phyloP scores from a whole-genome alignment of 1,284 basidiomycete species.

The Cutaneotrichosporon sp. region DNA sequence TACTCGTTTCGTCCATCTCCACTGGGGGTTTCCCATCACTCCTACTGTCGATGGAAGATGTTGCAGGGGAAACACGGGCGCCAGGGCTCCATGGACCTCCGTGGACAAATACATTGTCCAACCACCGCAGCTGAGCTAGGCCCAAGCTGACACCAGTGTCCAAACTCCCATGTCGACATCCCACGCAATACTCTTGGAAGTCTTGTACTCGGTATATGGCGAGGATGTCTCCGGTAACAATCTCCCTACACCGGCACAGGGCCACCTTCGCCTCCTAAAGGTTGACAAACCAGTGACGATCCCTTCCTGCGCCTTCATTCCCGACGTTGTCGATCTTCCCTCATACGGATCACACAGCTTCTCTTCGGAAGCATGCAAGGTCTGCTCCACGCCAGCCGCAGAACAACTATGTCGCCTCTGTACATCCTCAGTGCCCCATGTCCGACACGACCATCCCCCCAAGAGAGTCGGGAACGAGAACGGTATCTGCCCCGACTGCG shows the following conservation, averaged over 20 bases:
- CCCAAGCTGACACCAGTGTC: constrained; percentile 24
- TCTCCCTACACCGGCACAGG: constrained; percentile 8
- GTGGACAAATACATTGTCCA: no score
- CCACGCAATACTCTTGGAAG: constrained; percentile 39
- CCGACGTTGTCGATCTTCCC: constrained; percentile 26
- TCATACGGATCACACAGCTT: constrained; percentile 24
- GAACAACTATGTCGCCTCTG: constrained; percentile 29
- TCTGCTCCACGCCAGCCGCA: constrained; percentile 23
- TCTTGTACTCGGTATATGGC: constrained; percentile 42
- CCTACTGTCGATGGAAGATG: no score
- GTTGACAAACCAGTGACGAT: constrained; percentile 17
- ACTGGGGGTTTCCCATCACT: neutral
- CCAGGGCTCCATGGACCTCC: no score
- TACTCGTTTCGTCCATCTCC: neutral
- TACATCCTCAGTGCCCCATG: constrained; percentile 29
- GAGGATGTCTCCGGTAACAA: constrained; percentile 30
- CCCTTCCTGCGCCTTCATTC: constrained; percentile 24
- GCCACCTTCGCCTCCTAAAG: constrained; percentile 17
- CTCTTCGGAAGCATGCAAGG: constrained; percentile 22
- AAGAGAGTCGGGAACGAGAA: constrained; percentile 31
- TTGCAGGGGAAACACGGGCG: no score
- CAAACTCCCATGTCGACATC: constrained; percentile 42
- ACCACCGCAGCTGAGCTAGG: no score
- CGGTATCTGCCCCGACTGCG: constrained; percentile 36
- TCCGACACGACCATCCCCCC: constrained; percentile 33